These are phyloP conservation scores for Acacia crassicarpa DNA, from an alignment of 306 rosid genomes.

Conservation along the genomic window DNA sequence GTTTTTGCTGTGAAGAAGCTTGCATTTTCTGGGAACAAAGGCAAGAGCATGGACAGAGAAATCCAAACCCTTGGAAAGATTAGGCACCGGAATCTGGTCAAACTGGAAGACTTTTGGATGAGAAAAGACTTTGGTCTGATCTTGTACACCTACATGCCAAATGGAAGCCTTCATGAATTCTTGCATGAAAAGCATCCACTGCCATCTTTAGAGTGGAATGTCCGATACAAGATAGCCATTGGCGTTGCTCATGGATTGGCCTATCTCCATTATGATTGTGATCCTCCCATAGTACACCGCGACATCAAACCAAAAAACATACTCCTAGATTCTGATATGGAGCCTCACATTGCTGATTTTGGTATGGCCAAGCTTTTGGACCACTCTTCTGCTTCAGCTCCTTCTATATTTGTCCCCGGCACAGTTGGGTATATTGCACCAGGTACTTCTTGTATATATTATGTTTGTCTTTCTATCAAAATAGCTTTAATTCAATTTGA, in stretches of 20 bases:
- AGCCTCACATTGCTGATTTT: conserved; percentile 75
- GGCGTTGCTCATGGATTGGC: conserved; percentile 78
- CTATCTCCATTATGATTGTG: conserved; percentile 81
- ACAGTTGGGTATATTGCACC: conserved; percentile 87
- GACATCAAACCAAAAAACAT: conserved; percentile 86
- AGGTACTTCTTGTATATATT: not conserved
- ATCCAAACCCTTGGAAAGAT: conserved; percentile 61
- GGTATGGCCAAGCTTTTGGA: conserved; percentile 85
- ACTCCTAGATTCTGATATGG: conserved; percentile 82
- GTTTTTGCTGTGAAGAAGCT: conserved; percentile 76
- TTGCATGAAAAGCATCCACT: conserved; percentile 58
- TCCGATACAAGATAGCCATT: conserved; percentile 64
- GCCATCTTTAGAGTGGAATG: conserved; percentile 56
- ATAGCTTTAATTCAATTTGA: too few species aligned
- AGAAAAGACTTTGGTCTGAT: conserved; percentile 62
- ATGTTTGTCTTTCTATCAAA: not conserved
- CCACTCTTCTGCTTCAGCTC: conserved; percentile 47
- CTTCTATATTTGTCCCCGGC: conserved; percentile 53
- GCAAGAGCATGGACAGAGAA: conserved; percentile 70
- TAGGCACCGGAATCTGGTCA: conserved; percentile 76
- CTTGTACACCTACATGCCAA: conserved; percentile 70
- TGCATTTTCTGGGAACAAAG: conserved; percentile 44
- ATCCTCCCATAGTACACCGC: conserved; percentile 76
- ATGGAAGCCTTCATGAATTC: conserved; percentile 86
- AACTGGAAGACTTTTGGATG: conserved; percentile 67